phyloP scores from a whole-genome alignment of 345 rosid genomes.

The Citropsis articulata region DNA sequence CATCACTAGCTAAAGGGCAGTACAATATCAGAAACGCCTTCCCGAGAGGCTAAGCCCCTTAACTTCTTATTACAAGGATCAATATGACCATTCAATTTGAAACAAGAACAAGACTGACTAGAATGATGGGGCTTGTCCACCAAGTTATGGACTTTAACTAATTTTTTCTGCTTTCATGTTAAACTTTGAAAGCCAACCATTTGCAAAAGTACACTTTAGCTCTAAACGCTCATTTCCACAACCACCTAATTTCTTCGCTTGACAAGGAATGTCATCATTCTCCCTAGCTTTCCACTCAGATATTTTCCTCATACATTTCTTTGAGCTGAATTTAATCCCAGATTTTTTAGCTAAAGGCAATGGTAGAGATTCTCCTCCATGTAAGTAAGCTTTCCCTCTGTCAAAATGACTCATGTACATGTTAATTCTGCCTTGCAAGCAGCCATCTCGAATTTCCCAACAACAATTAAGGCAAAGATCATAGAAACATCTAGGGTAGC shows the following conservation, averaged over 20 bases:
- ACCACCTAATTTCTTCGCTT: constrained; percentile 37
- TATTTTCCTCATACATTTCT: constrained; percentile 13
- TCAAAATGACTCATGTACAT: constrained; percentile 24
- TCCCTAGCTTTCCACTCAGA: constrained; percentile 48
- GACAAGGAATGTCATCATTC: constrained; percentile 51
- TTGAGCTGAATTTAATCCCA: not conserved
- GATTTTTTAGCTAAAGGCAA: not conserved
- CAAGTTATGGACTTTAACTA: not conserved
- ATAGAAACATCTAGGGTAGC: constrained; percentile 40
- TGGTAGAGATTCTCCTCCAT: constrained; percentile 30
- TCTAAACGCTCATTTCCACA: constrained; percentile 44
- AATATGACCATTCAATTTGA: constrained; percentile 29
- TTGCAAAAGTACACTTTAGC: constrained; percentile 39
- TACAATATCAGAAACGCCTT: constrained; percentile 53
- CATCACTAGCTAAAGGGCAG: constrained; percentile 45
- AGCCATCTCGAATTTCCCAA: constrained; percentile 48
- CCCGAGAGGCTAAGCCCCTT: constrained; percentile 55
- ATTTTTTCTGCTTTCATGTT: constrained; percentile 3
- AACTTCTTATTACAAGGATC: constrained; percentile 24
- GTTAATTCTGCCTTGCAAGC: constrained; percentile 27
- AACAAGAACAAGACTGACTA: constrained; percentile 40
- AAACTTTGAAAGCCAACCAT: constrained; percentile 35
- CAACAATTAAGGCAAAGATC: constrained; percentile 60
- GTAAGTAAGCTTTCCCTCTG: constrained; percentile 30
- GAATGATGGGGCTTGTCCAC: constrained; percentile 8